These are phyloP conservation scores for Trypanosoma vivax DNA, from an alignment of 208 protist species.

Conservation along the genomic window DNA sequence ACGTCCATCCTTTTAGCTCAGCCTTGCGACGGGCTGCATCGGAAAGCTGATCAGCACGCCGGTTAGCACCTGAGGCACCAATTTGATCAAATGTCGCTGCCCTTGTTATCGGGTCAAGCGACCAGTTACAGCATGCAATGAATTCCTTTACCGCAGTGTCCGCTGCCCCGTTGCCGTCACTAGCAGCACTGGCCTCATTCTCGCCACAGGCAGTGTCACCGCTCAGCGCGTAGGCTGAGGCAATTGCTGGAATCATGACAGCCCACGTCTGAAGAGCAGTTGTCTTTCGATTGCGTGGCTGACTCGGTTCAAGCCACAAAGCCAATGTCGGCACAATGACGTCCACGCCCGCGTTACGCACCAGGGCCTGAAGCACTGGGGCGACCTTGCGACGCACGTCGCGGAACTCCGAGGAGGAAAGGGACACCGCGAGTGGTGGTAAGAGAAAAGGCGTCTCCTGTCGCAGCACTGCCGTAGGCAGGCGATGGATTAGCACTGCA, in stretches of 20 bases:
- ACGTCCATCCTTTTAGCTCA: slow-evolving; percentile 63
- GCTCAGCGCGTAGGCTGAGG: slow-evolving; percentile 12
- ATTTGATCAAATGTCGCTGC: slow-evolving; percentile 66
- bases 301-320: slow-evolving; percentile 36
- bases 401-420: slow-evolving; percentile 55
- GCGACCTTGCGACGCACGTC: slow-evolving; percentile 50
- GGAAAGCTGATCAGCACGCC: slow-evolving; percentile 11
- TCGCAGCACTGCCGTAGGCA: slow-evolving; percentile 72
- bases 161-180: slow-evolving; percentile 10
- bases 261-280: slow-evolving; percentile 75
- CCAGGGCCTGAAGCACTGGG: slow-evolving; percentile 55
- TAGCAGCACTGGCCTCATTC: neutral
- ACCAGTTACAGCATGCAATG: slow-evolving; percentile 55
- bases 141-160: slow-evolving; percentile 33
- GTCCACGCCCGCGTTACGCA: slow-evolving; percentile 61
- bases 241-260: slow-evolving; percentile 46
- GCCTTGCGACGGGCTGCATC: slow-evolving; percentile 43
- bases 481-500: slow-evolving; percentile 50
- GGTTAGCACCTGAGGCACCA: slow-evolving; percentile 16
- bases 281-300: slow-evolving; percentile 38
- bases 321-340: slow-evolving; percentile 66
- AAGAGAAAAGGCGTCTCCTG: slow-evolving; percentile 73
- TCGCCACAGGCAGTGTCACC: no score
- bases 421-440: slow-evolving; percentile 56
- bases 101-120: slow-evolving; percentile 39